Conservation (phyloP, 176 grass and related monocot genomes). For the Hordeum marinum region DNA sequence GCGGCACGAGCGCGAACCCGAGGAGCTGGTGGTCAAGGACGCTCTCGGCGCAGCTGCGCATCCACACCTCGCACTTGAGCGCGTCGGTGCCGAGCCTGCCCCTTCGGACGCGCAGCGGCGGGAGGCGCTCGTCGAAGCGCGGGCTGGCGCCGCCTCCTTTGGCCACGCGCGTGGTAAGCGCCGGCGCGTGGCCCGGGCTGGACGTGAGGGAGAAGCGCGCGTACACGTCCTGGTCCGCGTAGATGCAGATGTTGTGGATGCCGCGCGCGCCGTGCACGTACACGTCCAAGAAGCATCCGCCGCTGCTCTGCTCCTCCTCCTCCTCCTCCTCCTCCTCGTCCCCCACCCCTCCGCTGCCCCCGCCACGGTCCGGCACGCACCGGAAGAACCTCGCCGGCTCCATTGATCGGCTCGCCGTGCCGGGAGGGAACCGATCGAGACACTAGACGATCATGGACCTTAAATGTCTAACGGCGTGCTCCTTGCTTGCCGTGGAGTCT, state of each 20-base stretch:
- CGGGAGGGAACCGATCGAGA: background rate
- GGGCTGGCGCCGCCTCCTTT: constrained; percentile 46
- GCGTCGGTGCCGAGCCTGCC: constrained; percentile 36
- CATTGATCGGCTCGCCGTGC: background rate
- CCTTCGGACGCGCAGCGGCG: constrained; percentile 15
- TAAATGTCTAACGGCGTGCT: background rate
- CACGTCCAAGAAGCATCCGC: constrained; percentile 46
- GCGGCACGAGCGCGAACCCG: constrained; percentile 78
- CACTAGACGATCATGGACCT: background rate
- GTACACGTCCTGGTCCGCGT: constrained; percentile 90
- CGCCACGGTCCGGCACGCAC: background rate
- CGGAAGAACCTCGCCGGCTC: constrained; percentile 4
- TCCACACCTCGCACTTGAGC: constrained; percentile 94
- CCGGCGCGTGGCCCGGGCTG: constrained; percentile 51
- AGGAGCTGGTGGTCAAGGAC: constrained; percentile 91
- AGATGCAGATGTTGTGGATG: constrained; percentile 92
- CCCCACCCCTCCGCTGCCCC: too few species aligned
- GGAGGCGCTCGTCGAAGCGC: constrained; percentile 54
- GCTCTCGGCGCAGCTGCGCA: constrained; percentile 58
- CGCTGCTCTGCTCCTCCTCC: background rate
- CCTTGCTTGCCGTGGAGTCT: background rate
- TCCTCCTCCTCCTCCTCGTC: background rate
- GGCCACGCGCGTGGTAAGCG: constrained; percentile 54
- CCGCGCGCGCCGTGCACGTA: constrained; percentile 65
- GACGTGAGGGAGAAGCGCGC: constrained; percentile 69